Conservation (phyloP, 805 yeast species). For the Pichia californica region DNA sequence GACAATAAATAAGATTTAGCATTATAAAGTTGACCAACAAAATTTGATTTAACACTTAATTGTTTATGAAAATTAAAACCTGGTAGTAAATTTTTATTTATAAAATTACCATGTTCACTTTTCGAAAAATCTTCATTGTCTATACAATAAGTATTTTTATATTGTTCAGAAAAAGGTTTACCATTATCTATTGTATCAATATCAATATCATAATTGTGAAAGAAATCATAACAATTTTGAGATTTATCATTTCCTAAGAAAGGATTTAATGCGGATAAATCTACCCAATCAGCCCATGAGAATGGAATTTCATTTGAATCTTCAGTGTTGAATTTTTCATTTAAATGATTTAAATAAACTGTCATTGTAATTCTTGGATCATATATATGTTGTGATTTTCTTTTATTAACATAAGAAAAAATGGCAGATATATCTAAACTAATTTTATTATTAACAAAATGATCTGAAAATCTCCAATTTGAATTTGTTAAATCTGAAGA, state of each 20-base stretch:
- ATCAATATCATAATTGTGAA: constrained; percentile 15
- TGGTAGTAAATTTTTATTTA: constrained; percentile 27
- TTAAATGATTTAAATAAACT: constrained; percentile 39
- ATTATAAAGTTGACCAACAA: constrained; percentile 33
- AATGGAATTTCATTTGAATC: constrained; percentile 30
- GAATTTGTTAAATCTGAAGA: not conserved
- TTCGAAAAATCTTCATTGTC: constrained; percentile 20
- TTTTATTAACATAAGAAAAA: not conserved
- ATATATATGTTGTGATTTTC: constrained; percentile 36
- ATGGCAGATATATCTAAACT: not conserved
- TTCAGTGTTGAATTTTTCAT: constrained; percentile 8
- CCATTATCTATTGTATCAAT: constrained; percentile 13
- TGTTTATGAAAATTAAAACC: constrained; percentile 30
- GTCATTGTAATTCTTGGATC: constrained; percentile 56
- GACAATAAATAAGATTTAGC: constrained; percentile 38
- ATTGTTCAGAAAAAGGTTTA: not conserved
- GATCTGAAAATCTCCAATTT: constrained; percentile 1
- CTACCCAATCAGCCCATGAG: constrained; percentile 54
- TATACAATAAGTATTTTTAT: constrained; percentile 14
- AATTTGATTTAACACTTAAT: constrained; percentile 24
- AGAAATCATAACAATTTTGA: constrained; percentile 26
- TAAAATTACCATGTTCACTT: not conserved
- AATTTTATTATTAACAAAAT: not conserved
- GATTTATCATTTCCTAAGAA: constrained; percentile 17
- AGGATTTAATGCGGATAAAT: constrained; percentile 35